Percentiles rank a stretch among this genome's conserved stretches.
phyloP scores from a whole-genome alignment of 352 stramenopile species.

The Saprolegnia parasitica region DNA sequence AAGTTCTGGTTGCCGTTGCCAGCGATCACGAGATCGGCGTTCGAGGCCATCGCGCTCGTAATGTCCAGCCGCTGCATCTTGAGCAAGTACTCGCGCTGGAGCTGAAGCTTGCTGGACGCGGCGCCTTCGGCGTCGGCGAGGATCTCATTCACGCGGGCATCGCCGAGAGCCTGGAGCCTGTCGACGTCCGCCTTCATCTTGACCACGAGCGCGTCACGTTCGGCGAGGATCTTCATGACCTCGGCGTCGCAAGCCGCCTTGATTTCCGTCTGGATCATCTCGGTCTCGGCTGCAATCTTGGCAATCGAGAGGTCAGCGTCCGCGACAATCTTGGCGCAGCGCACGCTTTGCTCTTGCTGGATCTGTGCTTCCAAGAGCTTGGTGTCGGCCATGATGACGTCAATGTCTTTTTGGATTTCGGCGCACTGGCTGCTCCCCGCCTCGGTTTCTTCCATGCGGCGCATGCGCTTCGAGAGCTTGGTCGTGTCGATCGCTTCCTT shows the following conservation, averaged over 20 bases:
- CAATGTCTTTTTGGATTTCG: constrained; percentile 50
- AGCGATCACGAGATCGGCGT: constrained; percentile 40
- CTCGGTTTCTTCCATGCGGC: constrained; percentile 59
- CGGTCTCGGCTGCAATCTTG: constrained; percentile 43
- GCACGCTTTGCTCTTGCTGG: constrained; percentile 38
- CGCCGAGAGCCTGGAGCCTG: constrained; percentile 33
- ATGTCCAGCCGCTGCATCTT: constrained; percentile 46
- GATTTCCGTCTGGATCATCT: constrained; percentile 44
- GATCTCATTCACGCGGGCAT: constrained; percentile 40
- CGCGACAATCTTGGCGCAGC: constrained; percentile 41
- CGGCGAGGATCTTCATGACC: constrained; percentile 39
- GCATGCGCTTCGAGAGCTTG: constrained; percentile 52
- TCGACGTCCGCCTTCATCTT: constrained; percentile 39
- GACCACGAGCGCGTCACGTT: constrained; percentile 37
- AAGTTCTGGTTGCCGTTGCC: constrained; percentile 48
- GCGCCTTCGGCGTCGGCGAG: constrained; percentile 39
- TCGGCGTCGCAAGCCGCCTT: constrained; percentile 39
- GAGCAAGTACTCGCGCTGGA: constrained; percentile 35
- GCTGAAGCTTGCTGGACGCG: constrained; percentile 41
- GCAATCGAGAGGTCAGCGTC: constrained; percentile 42
- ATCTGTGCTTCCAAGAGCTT: constrained; percentile 42
- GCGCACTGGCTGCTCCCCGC: constrained; percentile 46
- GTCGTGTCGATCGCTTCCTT: constrained; percentile 53
- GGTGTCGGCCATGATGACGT: constrained; percentile 42
- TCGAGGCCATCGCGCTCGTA: constrained; percentile 37